Base-by-base conservation (phyloP, 768 basidiomycete species). In the Boletus reticulatus region DNA sequence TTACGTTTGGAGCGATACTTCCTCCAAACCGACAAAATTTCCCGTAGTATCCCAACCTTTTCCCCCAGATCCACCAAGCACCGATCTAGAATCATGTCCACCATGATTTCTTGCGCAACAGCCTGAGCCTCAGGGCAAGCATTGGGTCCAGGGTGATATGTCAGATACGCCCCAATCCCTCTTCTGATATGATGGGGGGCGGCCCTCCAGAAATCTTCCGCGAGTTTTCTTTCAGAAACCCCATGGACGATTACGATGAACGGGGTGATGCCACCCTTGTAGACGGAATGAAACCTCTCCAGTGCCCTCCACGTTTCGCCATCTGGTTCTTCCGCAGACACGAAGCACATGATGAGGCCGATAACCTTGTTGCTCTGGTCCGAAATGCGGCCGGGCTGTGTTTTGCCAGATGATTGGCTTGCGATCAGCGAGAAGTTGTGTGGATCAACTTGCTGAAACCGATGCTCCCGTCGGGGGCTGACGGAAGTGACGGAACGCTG, bases 1-100 rank as follows among this genome's bases (percentile, higher is more conserved):
- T 20, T 43, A n/a, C 52, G 55, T 24, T 47, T 53, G 17, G 61
- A 63, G 14, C 64, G 64, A 38, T 66, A 63, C 36, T 24, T 63
- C 37, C 47, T 63, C 58, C 61, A 65, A 43, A 53, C 38, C 0
- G 65, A 56, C 14, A 64, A 44, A 24, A 67, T 61, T 43, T 54
- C 48, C 20, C 34, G 58, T 19, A 63, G 12, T 31, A 60, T 37
- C 32, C 59, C 63, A 14, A 54, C 60, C 32, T 19, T 64, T 39
- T 52, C 60, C 31, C 57, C 61, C 38, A 66, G 49, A 55, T 62
- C 55, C 22, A 52, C 55, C 53, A 55, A 46, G 34, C 59, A 62
- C 17, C 42, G 48, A 41, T 59, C 48, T 37, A 42, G 54, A 19
- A 62, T 55, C 50, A 53, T 57, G 10, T 55, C 59, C 42, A n/a